A percentile compares a stretch with the other conserved stretches of the same genome.
phyloP scores from a whole-genome alignment of 2,329 filamentous ascomycete genomes.

The Epichloe festucae region DNA sequence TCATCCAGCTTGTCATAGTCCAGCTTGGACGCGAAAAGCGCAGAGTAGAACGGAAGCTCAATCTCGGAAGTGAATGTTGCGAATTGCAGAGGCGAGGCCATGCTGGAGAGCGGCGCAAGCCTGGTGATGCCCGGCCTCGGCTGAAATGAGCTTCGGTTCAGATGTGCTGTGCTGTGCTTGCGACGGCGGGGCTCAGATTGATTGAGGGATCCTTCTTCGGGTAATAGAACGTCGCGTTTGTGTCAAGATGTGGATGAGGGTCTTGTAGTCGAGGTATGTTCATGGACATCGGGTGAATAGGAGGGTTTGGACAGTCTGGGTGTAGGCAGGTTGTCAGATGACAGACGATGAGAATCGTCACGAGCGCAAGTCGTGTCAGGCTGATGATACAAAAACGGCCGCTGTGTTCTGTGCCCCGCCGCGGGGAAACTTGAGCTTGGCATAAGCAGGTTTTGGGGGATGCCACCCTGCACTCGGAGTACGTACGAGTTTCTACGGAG shows the following conservation, averaged over 20 bases:
- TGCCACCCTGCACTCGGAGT: too few relatives aligned
- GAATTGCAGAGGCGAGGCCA: constrained; percentile 49
- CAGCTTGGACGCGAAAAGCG: constrained; percentile 85
- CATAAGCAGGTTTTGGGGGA: too few relatives aligned
- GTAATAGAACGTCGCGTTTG: not conserved
- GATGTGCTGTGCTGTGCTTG: not conserved
- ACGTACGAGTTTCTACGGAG: too few relatives aligned
- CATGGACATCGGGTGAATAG: too few relatives aligned
- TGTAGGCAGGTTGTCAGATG: constrained; percentile 11
- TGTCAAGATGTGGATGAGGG: not conserved
- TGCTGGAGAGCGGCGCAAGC: constrained; percentile 21
- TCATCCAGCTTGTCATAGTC: constrained; percentile 96
- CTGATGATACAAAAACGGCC: constrained; percentile 6
- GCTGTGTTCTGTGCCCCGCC: constrained; percentile 11
- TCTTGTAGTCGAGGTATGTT: not conserved
- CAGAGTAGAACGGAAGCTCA: constrained; percentile 87
- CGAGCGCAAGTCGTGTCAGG: constrained; percentile 8
- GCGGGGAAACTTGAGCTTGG: constrained; percentile 5
- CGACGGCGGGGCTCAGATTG: not conserved
- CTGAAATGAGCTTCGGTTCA: not conserved
- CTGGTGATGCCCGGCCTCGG: not conserved
- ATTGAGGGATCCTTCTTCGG: not conserved
- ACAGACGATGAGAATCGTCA: constrained; percentile 9
- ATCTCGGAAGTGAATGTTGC: constrained; percentile 88
- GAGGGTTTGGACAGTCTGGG: not conserved